phyloP scores from a whole-genome alignment of 768 basidiomycete genomes.

The Megacollybia marginata region DNA sequence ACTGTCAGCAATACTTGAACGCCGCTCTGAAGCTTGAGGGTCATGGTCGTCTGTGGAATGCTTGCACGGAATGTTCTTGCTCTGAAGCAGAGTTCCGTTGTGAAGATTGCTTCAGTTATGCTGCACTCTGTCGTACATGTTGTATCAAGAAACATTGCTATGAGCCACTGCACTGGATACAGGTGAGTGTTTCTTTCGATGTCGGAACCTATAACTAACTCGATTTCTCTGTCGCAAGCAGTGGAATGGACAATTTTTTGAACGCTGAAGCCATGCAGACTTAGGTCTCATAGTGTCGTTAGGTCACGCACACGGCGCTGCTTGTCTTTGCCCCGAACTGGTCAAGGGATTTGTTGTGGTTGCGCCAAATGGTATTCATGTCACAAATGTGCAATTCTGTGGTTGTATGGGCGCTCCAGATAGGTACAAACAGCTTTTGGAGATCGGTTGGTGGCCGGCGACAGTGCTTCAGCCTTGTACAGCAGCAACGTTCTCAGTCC shows the following conservation, averaged over 20 bases:
- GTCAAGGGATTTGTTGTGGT: slow-evolving; percentile 4
- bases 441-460: no score
- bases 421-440: neutral
- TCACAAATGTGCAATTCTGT: slow-evolving; percentile 10
- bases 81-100: neutral
- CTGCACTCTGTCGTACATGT: neutral
- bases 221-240: neutral
- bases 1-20: neutral
- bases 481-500: neutral
- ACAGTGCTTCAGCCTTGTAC: neutral
- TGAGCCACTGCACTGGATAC: neutral
- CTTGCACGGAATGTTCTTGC: neutral
- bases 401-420: slow-evolving; percentile 4
- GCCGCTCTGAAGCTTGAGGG: neutral
- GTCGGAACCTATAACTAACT: neutral
- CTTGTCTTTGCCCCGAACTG: neutral
- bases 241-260: neutral
- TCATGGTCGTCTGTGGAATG: neutral
- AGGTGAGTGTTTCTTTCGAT: neutral
- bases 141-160: neutral
- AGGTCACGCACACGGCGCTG: neutral
- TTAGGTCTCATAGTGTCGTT: neutral
- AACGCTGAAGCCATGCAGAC: neutral
- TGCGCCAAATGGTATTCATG: slow-evolving; percentile 6
- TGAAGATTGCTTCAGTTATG: neutral